Base-by-base conservation (phyloP, 495 filamentous ascomycete genomes). In the Penicillium canariense region DNA sequence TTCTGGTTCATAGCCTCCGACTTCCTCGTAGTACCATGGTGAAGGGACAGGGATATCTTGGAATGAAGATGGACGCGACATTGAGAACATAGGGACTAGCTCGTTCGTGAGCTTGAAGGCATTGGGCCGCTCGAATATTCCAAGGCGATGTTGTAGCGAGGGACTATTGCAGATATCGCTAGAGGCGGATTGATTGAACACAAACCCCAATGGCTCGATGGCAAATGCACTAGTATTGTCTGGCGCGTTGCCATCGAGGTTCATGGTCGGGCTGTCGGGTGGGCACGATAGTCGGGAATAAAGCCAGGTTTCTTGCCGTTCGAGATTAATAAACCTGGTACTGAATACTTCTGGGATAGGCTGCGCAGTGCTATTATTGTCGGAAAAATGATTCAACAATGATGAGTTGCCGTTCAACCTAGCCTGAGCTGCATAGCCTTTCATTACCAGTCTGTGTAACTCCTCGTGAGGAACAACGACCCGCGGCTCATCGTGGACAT, bases 401-500 rank as follows among this genome's bases (percentile, higher is more conserved):
- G 10, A 2, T 8, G 30, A 43, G 1, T 55, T 34, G n/a, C n/a
- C 10, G 12, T 47, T 45, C 12, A 54, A 10, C 0, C 57, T 45
- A 25, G 49, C 22, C 14, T 59, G 52, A 0, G 53, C 39, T 17
- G 36, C 31, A 2, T 30, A 18, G 14, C 45, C 54, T 11, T 47
- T 18, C 10, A 20, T n/a, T 10, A 59, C 38, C 12, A 59, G 15
- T 22, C 28, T 30, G n/a, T 62, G 38, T 20, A 62, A 22, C 20
- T 54, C 34, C n/a, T 85, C 81, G 51, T 83, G 77, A 8, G 85
- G 81, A 4, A 90, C 79, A 1, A 87, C 72, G 1, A 90, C 83
- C 17, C 87, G 76, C 44, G 83, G 80, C 55, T 90, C 87, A 60
- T 92, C 87, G 61, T 90, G 83, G 22, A 84, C 61, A 65, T 91